phyloP scores from a whole-genome alignment of 345 rosid species.

The Gossypium arboreum region DNA sequence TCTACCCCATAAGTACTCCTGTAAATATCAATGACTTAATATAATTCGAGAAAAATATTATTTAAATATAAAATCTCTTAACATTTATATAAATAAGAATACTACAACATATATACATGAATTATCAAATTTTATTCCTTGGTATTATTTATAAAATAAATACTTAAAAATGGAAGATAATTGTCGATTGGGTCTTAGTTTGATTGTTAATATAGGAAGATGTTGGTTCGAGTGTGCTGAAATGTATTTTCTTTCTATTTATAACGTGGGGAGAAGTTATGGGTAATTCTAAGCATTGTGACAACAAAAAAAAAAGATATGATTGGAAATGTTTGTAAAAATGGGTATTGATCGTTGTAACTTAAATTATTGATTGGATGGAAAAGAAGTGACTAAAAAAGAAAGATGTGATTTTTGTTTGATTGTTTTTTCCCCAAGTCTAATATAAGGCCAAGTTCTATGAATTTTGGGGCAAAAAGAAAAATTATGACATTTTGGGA shows the following conservation, averaged over 20 bases:
- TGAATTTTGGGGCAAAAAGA: not conserved
- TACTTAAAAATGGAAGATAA: too few relatives aligned
- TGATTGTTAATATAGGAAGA: rapidly evolving
- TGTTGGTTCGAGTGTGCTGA: rapidly evolving
- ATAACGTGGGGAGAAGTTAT: rapidly evolving
- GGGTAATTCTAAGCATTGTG: rapidly evolving
- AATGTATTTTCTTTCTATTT: rapidly evolving
- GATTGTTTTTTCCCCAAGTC: not conserved
- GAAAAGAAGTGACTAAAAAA: not conserved
- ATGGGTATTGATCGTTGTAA: not conserved
- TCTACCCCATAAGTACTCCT: too few relatives aligned
- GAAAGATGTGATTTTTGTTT: not conserved
- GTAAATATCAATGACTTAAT: too few relatives aligned
- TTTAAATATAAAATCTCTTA: too few relatives aligned
- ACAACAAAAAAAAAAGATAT: too few relatives aligned
- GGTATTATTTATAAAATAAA: too few relatives aligned
- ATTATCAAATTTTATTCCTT: too few relatives aligned
- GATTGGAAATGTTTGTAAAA: not conserved
- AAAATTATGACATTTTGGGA: not conserved
- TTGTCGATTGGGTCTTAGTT: too few relatives aligned
- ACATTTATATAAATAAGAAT: too few relatives aligned
- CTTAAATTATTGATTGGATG: not conserved
- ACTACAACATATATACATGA: too few relatives aligned
- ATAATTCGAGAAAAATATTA: too few relatives aligned
- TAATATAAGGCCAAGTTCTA: not conserved